Conservation (phyloP, 345 rosid species). For the Lagerstroemia speciosa region DNA sequence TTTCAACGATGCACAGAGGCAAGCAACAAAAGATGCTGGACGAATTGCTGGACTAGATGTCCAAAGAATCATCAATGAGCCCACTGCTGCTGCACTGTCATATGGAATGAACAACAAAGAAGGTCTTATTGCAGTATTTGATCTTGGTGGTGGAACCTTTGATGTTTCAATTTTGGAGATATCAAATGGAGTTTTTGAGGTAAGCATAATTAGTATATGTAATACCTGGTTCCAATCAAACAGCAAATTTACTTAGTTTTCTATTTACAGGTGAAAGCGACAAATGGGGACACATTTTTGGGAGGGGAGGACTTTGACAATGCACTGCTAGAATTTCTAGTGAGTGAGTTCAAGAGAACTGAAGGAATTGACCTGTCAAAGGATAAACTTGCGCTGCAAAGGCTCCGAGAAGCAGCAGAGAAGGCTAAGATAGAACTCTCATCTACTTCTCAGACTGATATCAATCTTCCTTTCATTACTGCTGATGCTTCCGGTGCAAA, state of each 20-base stretch:
- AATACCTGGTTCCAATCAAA: neutral
- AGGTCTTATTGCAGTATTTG: slow-evolving; percentile 87
- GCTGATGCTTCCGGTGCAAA: slow-evolving; percentile 83
- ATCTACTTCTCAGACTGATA: slow-evolving; percentile 77
- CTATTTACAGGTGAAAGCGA: slow-evolving; percentile 69
- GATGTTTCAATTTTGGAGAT: slow-evolving; percentile 85
- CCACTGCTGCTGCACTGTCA: slow-evolving; percentile 92
- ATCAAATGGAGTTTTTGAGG: slow-evolving; percentile 95
- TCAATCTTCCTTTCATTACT: slow-evolving; percentile 75
- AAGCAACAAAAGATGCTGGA: slow-evolving; percentile 96
- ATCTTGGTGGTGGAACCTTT: slow-evolving; percentile 90
- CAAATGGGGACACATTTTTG: slow-evolving; percentile 92
- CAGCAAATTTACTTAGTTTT: neutral
- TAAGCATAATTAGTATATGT: neutral
- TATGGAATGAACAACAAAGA: slow-evolving; percentile 92
- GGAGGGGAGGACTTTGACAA: slow-evolving; percentile 96
- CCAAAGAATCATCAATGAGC: slow-evolving; percentile 83
- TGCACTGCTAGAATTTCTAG: slow-evolving; percentile 62
- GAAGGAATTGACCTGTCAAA: slow-evolving; percentile 68
- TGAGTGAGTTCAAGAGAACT: slow-evolving; percentile 61
- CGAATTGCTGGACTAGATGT: slow-evolving; percentile 87
- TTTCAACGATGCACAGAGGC: slow-evolving; percentile 94
- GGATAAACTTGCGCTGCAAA: slow-evolving; percentile 78
- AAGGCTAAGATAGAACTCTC: slow-evolving; percentile 88
- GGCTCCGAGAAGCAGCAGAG: slow-evolving; percentile 89